Evolutionary conservation across 1,284 basidiomycete genomes (phyloP), one percentile per base, ranked within the genome.

Genomic region (Xerocomus minutiporus): DNA sequence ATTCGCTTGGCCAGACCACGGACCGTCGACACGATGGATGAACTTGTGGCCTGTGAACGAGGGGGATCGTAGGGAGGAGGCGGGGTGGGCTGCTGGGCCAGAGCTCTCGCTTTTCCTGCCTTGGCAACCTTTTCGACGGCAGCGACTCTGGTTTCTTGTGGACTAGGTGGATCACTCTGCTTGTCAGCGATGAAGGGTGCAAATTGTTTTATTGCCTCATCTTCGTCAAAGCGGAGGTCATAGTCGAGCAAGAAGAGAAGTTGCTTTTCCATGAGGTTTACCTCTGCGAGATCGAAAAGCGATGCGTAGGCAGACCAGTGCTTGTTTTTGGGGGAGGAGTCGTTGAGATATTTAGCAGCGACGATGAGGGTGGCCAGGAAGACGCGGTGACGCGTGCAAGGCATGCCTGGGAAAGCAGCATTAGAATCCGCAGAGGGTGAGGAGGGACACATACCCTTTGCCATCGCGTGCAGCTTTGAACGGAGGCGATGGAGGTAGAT

Each of bases 241-340:
- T 89, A 96, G 72, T 94, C 89, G 58, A 97, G 82, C 54, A 97
- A 77, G 71, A 80, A 88, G 50, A 97, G 80, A 31, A 97, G 80
- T 72, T 98, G 93, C 74, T 88, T 91, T 77, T 98, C 95, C 95
- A 97, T 97, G 60, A 95, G 78, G 73, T 96, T 97, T 72, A 97
- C 83, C 72, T 90, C 87, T n/a, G 75, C 70, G 49, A 82, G 72
- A 61, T 83, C 78, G 67, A 88, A 91, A 69, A 95, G 82, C 56
- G 78, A 75, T 20, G 86, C 90, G 71, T 95, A 93, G 51, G 73
- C 68, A 51, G 83, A 80, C 94, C 94, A 97, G 76, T 97, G 93
- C 72, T 85, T 84, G 77, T 98, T 98, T 79, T 96, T 97, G 13
- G 91, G 91, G 40, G 87, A 88, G 29, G 91, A 93, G 75, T 98